These are phyloP conservation scores for Lipomyces sp. DNA, from an alignment of 805 yeast species.

Conservation along the genomic window DNA sequence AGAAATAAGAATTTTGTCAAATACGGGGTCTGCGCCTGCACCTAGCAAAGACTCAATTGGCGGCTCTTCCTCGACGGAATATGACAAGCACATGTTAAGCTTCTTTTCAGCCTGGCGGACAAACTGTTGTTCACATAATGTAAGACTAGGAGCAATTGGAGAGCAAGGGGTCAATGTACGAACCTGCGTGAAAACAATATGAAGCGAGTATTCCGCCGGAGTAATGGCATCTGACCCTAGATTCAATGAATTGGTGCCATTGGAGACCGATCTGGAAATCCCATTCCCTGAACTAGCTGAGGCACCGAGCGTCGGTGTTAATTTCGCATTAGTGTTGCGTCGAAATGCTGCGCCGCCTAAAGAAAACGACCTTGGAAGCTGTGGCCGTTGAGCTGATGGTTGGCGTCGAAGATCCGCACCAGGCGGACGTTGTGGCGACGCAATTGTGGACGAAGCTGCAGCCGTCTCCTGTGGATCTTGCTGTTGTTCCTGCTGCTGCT, in stretches of 20 bases:
- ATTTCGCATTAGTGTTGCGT: not conserved
- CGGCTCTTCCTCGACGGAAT: constrained; percentile 68
- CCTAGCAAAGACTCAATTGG: constrained; percentile 73
- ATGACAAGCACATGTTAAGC: constrained; percentile 64
- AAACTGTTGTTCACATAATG: constrained; percentile 43
- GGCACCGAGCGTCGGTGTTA: too few relatives aligned
- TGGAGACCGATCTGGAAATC: too few relatives aligned
- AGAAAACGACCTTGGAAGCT: constrained; percentile 20
- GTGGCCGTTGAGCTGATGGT: constrained; percentile 9
- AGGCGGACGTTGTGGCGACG: constrained; percentile 18
- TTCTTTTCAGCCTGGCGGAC: constrained; percentile 91
- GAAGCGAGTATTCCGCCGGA: constrained; percentile 87
- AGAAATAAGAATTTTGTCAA: constrained; percentile 81
- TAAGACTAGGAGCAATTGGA: not conserved
- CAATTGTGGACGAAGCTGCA: not conserved
- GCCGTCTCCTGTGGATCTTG: not conserved
- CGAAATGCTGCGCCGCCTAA: constrained; percentile 13
- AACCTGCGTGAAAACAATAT: constrained; percentile 82
- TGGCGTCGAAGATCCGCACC: constrained; percentile 10
- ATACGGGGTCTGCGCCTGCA: constrained; percentile 80
- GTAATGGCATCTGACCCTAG: constrained; percentile 55
- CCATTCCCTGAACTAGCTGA: too few relatives aligned
- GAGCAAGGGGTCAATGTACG: constrained; percentile 2
- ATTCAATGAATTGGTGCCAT: too few relatives aligned
- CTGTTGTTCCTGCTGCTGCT: not conserved